A percentile compares a stretch with the other conserved stretches of the same genome.
Conservation (phyloP, 805 yeast genomes). For the Candida sphagnicola region DNA sequence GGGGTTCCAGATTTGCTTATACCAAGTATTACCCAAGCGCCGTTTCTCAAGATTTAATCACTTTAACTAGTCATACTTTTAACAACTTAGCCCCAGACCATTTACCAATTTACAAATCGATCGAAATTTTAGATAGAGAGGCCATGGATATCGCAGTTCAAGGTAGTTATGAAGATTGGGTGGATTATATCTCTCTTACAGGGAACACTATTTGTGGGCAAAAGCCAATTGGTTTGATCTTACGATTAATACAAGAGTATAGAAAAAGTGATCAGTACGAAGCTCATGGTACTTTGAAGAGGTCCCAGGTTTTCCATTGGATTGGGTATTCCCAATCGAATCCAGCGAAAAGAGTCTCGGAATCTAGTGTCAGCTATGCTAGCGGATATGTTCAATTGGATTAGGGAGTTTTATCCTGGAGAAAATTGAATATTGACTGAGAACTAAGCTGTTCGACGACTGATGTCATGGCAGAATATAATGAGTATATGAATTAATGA, state of each 20-base stretch:
- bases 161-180: conserved; percentile 62
- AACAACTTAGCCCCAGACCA: conserved; percentile 9
- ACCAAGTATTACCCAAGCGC: conserved; percentile 29
- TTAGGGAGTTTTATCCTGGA: too few species aligned
- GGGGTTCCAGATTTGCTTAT: conserved; percentile 56
- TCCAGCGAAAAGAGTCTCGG: conserved; percentile 41
- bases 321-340: conserved; percentile 78
- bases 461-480: too few species aligned
- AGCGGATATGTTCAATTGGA: conserved; percentile 54
- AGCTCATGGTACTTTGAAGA: conserved; percentile 4
- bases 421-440: too few species aligned
- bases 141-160: conserved; percentile 62
- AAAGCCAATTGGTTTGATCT: conserved; percentile 66
- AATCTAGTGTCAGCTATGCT: conserved; percentile 90
- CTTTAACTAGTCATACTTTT: conserved; percentile 9
- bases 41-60: conserved; percentile 18
- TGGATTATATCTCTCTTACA: conserved; percentile 59
- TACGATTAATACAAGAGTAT: conserved; percentile 47
- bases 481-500: too few species aligned
- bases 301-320: conserved; percentile 54
- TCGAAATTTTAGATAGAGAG: conserved; percentile 63
- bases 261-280: conserved; percentile 5
- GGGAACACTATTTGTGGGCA: conserved; percentile 95
- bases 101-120: conserved; percentile 63
- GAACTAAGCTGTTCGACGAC: too few species aligned